Evolutionary conservation across 305 asterid species (phyloP), one percentile per base, ranked within the genome.

Genomic region (Euphrasia arctica): DNA sequence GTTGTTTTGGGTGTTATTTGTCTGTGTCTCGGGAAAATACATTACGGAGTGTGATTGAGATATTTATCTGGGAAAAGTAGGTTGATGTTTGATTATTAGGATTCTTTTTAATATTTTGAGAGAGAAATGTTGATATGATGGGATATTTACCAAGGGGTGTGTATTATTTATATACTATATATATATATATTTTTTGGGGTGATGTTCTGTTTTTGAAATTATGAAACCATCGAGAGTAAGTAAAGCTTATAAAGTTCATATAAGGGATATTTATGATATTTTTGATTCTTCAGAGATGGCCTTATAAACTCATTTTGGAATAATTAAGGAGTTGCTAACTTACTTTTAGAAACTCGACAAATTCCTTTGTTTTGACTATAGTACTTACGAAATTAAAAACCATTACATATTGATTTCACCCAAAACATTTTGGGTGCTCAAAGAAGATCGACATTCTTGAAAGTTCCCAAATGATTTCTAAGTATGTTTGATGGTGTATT

Each of bases 401-500:
- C 52, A 47, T 47, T 47, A 47, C 18, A n/a, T 47, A 47, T 39
- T 36, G 8, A 36, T 47, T 47, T 47, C 11, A n/a, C 6, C 14
- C 18, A 47, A 45, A 45, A 47, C 15, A n/a, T 13, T 47, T 47
- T 4, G 15, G n/a, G 52, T n/a, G 52, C 52, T 47, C 14, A 11
- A 47, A 47, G 22, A 12, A 47, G 52, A 11, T n/a, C 11, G 7
- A n/a, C 5, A 47, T 1, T 28, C 60, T 55, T 55, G 34, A 1
- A 55, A 28, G 58, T 7, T 54, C 31, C 28, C 9, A 18, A 25
- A 55, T 58, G 42, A 31, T 66, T 65, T 28, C 39, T 18, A 34
- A 14, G 34, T 5, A 42, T 66, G 39, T 49, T 54, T 63, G 63
- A 43, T 69, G 63, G 31, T 68, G 72, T 66, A 50, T 65, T 68